Conservation (phyloP, 345 rosid genomes). For the Eucalyptus pauciflora region DNA sequence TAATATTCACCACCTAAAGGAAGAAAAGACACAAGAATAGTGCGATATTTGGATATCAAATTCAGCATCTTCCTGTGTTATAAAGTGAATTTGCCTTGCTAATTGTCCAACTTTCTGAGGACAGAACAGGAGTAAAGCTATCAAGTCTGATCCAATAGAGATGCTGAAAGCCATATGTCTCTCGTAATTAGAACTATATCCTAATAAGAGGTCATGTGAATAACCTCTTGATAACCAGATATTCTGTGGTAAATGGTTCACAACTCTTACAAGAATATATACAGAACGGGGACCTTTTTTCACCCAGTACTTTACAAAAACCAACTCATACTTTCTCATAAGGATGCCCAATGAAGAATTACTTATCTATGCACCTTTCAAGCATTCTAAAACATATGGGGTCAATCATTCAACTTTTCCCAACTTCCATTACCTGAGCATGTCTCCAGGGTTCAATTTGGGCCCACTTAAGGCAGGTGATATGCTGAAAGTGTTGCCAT, state of each 20-base stretch:
- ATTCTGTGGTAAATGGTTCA: neutral
- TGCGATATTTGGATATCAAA: neutral
- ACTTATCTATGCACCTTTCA: neutral
- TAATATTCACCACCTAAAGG: neutral
- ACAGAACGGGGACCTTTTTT: neutral
- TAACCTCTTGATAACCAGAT: neutral
- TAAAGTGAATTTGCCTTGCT: neutral
- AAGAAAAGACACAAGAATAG: neutral
- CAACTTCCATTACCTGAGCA: neutral
- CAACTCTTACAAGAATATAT: neutral
- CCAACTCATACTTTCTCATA: neutral
- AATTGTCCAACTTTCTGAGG: neutral
- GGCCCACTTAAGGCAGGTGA: slow-evolving; percentile 48
- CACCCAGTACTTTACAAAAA: neutral
- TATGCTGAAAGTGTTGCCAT: slow-evolving; percentile 27
- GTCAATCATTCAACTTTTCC: neutral
- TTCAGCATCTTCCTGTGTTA: neutral
- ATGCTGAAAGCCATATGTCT: neutral
- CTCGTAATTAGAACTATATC: neutral
- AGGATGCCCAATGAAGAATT: neutral
- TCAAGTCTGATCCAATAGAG: neutral
- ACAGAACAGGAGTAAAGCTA: neutral
- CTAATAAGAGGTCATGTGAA: neutral
- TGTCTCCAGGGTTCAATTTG: slow-evolving; percentile 25
- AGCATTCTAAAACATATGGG: neutral